A percentile compares a stretch with the other conserved stretches of the same genome.
These are phyloP conservation scores for Auricularia heimuer DNA, from an alignment of 768 basidiomycete species.

Conservation along the genomic window DNA sequence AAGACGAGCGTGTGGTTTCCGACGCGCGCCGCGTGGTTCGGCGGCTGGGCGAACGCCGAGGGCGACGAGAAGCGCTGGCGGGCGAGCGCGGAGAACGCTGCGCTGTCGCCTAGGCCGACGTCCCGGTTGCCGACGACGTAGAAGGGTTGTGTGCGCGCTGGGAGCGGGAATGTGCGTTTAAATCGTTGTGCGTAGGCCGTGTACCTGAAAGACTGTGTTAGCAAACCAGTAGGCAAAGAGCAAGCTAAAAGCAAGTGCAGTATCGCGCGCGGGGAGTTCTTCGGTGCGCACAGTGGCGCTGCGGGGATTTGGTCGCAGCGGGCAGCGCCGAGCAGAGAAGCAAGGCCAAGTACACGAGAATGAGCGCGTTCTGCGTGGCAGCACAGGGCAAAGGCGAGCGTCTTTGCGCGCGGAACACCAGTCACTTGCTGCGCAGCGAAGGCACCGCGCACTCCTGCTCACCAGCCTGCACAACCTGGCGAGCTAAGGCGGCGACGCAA, in stretches of 20 bases:
- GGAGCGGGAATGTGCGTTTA: conserved; percentile 53
- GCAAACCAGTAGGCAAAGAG: background rate
- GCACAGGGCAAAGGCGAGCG: too few relatives aligned
- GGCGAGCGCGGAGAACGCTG: conserved; percentile 36
- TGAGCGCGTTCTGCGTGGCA: too few relatives aligned
- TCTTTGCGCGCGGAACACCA: too few relatives aligned
- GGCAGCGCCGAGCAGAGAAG: too few relatives aligned
- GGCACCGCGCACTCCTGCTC: too few relatives aligned
- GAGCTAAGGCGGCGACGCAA: too few relatives aligned
- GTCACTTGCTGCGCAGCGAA: too few relatives aligned
- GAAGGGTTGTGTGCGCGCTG: conserved; percentile 49
- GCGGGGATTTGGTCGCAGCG: too few relatives aligned
- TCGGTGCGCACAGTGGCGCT: too few relatives aligned
- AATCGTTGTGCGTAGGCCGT: conserved; percentile 59
- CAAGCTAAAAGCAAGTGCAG: background rate
- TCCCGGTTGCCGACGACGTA: conserved; percentile 86
- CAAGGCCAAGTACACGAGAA: too few relatives aligned
- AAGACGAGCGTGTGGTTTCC: conserved; percentile 67
- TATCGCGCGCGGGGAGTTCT: too few relatives aligned
- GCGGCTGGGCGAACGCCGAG: conserved; percentile 67
- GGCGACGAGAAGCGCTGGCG: conserved; percentile 55
- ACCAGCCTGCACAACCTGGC: too few relatives aligned
- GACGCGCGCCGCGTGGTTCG: conserved; percentile 36
- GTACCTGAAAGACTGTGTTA: conserved; percentile 66
- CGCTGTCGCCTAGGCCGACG: conserved; percentile 46